Evolutionary conservation across 306 rosid species (phyloP), one percentile per base, ranked within the genome.

Genomic region (Argentina anserina): DNA sequence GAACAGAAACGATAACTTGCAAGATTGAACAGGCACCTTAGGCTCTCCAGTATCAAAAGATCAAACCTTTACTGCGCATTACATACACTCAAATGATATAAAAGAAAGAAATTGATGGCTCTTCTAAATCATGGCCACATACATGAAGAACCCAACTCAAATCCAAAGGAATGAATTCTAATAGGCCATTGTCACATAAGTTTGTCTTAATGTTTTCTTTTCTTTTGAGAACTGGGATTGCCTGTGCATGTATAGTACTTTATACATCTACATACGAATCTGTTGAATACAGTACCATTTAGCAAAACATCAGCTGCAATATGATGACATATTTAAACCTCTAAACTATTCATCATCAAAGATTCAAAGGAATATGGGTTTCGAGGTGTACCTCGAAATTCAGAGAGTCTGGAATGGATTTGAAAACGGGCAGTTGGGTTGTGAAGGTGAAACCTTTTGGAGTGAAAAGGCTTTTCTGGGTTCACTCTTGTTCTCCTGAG

Each of bases 361-460:
- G n/a, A n/a, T n/a, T n/a, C n/a, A n/a, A n/a, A n/a, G n/a, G n/a
- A n/a, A n/a, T n/a, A n/a, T n/a, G n/a, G n/a, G n/a, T n/a, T n/a
- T n/a, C n/a, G n/a, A 67, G 23, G 59, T 47, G 70, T 74, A 88
- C 94, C 92, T 79, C 81, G 94, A 79, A 80, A 84, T 70, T 77
- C 84, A 55, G 84, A 75, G 34, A 67, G 80, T 50, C 80, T 83
- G 84, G 86, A 78, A 29, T 69, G 84, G 58, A 83, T 33, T 37
- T 59, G 84, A 20, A 42, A 42, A 46, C 41, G 39, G 67, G 62
- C 31, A 60, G 63, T 60, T 43, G 36, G 36, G 41, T 13, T 56
- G 80, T 46, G 83, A 23, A 71, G 56, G 31, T 8, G 78, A 83
- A 52, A n/a, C n/a, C 45, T 71, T 63, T 3, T 61, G 6, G 72